Base-by-base conservation (phyloP, 441 rosid species). In the Populus hybrid region DNA sequence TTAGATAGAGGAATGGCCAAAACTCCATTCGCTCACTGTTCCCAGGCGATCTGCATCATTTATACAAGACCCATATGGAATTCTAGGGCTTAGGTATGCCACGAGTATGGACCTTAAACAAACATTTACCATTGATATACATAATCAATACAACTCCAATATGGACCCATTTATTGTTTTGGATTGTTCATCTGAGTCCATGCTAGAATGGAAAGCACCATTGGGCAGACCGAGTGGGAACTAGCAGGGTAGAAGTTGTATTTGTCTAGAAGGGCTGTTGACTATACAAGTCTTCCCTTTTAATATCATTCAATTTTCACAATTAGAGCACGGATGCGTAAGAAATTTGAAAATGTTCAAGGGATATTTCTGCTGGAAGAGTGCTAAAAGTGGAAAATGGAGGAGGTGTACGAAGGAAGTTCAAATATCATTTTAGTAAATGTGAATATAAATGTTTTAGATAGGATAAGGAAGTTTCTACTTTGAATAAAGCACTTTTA, bases 181-280 rank as follows among this genome's bases (percentile, higher is more conserved):
- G 42, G 26, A n/a, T 42, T 46, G 38, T 28, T 71, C 75, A 30
- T 42, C 61, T 11, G 10, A 71, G 67, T 57, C 30, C 10, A 24
- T 21, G 42, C 21, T 20, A 42, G 64, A 28, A 66, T 75, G 71
- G 40, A 75, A 28, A 8, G 18, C 35, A 63, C 7, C 40, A 59
- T 14, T 21, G 46, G 50, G 38, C 14, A 12, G 21, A 73, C n/a
- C 40, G 9, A 64, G 28, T 64, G 70, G 42, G 18, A 24, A n/a
- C n/a, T 38, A 40, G 73, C 73, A 70, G 73, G 35, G 73, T 23
- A 18, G 75, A n/a, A 64, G 66, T 8, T 35, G 20, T 36, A 4
- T 28, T 32, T 30, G 36, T 34, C 36, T 34, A 34, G 36, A 34
- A 34, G 36, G 36, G 36, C 35, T 63, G 32, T 36, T 7, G 21